Conservation (phyloP, 208 protist species). For the Acanthamoeba royreba region DNA sequence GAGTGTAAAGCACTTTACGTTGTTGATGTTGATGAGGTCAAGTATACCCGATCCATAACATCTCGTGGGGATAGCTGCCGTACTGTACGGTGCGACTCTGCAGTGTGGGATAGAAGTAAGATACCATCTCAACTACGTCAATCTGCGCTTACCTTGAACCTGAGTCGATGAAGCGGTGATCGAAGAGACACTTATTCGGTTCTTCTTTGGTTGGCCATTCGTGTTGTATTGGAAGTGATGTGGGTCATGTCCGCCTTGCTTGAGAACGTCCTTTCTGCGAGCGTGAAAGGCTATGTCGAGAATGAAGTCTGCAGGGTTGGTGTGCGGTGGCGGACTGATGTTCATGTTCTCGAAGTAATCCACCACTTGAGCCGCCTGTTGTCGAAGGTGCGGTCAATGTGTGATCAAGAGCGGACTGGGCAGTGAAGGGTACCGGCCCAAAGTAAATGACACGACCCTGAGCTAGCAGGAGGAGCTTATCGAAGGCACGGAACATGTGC, state of each 20-base stretch:
- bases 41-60: too few species aligned
- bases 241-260: neutral
- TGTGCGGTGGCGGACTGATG: neutral
- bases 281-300: constrained; percentile 29
- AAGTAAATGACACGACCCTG: constrained; percentile 45
- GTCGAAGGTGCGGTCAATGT: neutral
- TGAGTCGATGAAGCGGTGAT: neutral
- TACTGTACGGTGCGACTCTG: too few species aligned
- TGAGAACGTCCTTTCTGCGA: neutral
- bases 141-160: too few species aligned
- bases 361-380: neutral
- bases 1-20: too few species aligned
- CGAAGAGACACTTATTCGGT: neutral
- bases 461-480: constrained; percentile 74
- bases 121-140: too few species aligned
- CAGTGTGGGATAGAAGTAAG: too few species aligned
- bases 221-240: neutral
- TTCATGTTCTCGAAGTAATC: neutral
- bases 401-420: neutral
- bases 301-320: constrained; percentile 43
- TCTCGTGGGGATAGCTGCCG: too few species aligned
- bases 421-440: neutral
- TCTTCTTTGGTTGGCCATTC: neutral
- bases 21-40: too few species aligned
- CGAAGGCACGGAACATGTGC: constrained; percentile 75